These are phyloP conservation scores for Alternaria dauci DNA, from an alignment of 2,329 filamentous ascomycete species.

Conservation along the genomic window DNA sequence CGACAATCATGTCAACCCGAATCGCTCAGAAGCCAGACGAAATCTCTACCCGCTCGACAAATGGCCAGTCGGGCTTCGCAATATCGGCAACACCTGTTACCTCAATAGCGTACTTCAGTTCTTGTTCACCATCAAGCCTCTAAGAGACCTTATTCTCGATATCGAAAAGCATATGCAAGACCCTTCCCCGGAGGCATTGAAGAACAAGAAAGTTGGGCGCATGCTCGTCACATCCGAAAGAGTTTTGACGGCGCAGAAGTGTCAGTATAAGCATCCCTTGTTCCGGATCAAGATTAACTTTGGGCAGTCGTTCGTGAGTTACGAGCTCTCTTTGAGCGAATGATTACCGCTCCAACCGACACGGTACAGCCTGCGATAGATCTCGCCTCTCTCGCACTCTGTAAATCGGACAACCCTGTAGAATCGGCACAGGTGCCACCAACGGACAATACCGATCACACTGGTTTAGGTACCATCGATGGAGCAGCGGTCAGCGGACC, in stretches of 20 bases:
- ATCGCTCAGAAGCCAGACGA: conserved; percentile 24
- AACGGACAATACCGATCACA: conserved; percentile 54
- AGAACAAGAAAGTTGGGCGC: conserved; percentile 77
- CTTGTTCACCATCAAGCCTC: conserved; percentile 84
- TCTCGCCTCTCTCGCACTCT: conserved; percentile 80
- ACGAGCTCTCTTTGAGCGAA: conserved; percentile 71
- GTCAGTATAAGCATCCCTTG: conserved; percentile 65
- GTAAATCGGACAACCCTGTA: conserved; percentile 60
- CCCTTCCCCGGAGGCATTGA: conserved; percentile 68
- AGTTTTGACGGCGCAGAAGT: conserved; percentile 72
- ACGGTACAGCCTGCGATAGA: conserved; percentile 77
- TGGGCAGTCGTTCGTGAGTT: conserved; percentile 77
- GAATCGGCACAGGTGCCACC: conserved; percentile 52
- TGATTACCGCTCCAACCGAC: conserved; percentile 69
- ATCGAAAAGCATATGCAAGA: conserved; percentile 76
- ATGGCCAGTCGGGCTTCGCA: conserved; percentile 85
- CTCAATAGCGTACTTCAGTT: conserved; percentile 96
- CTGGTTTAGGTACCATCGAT: conserved; percentile 54
- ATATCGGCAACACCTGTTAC: conserved; percentile 98
- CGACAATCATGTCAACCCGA: conserved; percentile 20
- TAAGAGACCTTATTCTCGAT: conserved; percentile 81
- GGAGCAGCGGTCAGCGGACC: conserved; percentile 58
- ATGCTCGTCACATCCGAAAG: conserved; percentile 68
- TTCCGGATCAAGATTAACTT: conserved; percentile 21
- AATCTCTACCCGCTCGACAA: conserved; percentile 51